Evolutionary conservation across 2,329 filamentous ascomycete genomes (phyloP), one percentile per base, ranked within the genome.

Genomic region (Cytospora piceae): DNA sequence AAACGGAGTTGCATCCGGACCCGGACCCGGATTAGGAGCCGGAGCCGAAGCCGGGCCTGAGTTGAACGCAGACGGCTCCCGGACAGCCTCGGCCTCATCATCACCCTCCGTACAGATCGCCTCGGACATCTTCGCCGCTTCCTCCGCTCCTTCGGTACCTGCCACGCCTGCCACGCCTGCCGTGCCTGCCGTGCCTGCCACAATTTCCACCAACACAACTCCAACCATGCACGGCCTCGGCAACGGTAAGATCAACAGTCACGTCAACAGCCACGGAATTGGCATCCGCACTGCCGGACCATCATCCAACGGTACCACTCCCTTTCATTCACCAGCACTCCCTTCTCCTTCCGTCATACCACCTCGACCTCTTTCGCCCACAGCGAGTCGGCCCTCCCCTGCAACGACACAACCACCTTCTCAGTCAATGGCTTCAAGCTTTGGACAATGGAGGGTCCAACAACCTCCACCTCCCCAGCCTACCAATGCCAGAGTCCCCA

Each of bases 51-150:
- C 22, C 34, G 34, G 34, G 12, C 12, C 42, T 5, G 34, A 37
- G 9, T 15, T 11, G 20, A 42, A 42, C 8, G 8, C 20, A 3
- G 46, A 22, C 46, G 17, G 46, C 17, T 49, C 42, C 20, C 42
- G 42, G n/a, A 49, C 31, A 1, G 37, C 56, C 9, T 57, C 61
- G 3, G 37, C 51, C 34, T 46, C 42, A 12, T 31, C 53, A 39
- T 37, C 61, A 2, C 53, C 53, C 2, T 37, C 61, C 12, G 39
- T 51, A 1, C 64, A 39, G 34, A 63, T 66, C 24, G 59, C 58
- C 59, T 66, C 64, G 15, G 64, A 66, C n/a, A 58, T 66, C 20
- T 11, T 27, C 11, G 22, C n/a, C 58, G 32, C 32, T 27, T 34
- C 49, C 20, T 29, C 46, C 7, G 4, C 22, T n/a, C 15, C 24